phyloP scores from a whole-genome alignment of 2,329 filamentous ascomycete genomes.

The Stylonectria norvegica region DNA sequence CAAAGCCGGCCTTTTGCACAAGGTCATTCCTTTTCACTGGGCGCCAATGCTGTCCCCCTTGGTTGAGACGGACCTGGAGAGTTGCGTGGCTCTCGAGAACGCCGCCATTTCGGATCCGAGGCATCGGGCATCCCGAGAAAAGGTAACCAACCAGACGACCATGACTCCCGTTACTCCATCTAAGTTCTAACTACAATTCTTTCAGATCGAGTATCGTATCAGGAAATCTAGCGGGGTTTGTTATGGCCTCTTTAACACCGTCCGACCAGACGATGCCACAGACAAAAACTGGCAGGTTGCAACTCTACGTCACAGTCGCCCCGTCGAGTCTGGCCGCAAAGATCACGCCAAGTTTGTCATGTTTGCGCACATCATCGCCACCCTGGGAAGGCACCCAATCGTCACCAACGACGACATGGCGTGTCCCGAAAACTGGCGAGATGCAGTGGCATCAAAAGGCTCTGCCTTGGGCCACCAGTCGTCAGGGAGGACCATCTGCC shows the following conservation, averaged over 20 bases:
- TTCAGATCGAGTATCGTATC: slow-evolving; percentile 31
- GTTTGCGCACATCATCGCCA: slow-evolving; percentile 74
- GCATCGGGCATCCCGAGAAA: slow-evolving; percentile 51
- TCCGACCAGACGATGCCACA: slow-evolving; percentile 44
- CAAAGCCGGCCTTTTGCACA: slow-evolving; percentile 35
- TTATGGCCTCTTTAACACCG: slow-evolving; percentile 74
- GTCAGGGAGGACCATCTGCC: slow-evolving; percentile 67
- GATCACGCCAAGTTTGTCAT: slow-evolving; percentile 50
- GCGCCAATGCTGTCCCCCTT: slow-evolving; percentile 66
- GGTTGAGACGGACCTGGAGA: slow-evolving; percentile 61
- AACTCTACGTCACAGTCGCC: slow-evolving; percentile 48
- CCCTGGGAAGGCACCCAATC: slow-evolving; percentile 59
- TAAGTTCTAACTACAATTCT: no score
- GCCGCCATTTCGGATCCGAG: slow-evolving; percentile 49
- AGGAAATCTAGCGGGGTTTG: slow-evolving; percentile 56
- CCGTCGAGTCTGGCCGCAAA: slow-evolving; percentile 50
- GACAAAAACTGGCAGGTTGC: slow-evolving; percentile 48
- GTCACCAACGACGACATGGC: slow-evolving; percentile 78
- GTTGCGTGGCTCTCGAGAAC: slow-evolving; percentile 53
- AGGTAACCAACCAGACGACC: slow-evolving; percentile 47
- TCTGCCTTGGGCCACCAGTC: slow-evolving; percentile 66
- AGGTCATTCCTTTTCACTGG: slow-evolving; percentile 53
- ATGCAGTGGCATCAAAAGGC: slow-evolving; percentile 37
- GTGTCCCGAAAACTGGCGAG: slow-evolving; percentile 64
- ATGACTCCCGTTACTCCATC: no score